Evolutionary conservation across 2,329 filamentous ascomycete species (phyloP), one percentile per base, ranked within the genome.

Genomic region (Ophiocordyceps camponoti-floridani): DNA sequence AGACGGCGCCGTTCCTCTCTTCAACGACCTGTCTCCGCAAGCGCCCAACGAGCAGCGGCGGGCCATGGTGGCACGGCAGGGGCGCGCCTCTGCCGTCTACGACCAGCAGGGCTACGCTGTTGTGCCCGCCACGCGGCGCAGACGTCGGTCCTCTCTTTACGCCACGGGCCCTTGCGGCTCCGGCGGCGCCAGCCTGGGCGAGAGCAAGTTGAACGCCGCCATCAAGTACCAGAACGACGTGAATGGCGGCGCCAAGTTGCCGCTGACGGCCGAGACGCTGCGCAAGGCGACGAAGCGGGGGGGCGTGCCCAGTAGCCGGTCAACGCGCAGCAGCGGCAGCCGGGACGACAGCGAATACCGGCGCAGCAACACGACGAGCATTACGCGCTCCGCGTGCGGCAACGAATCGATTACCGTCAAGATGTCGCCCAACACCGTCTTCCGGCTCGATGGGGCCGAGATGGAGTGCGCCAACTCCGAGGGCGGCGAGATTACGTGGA

Each of bases 291-390:
- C 59, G 49, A 68, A 64, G 53, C 58, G 54, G 45, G 66, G 62
- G 49, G 67, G 63, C 47, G 66, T 62, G 7, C 59, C 62, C 19
- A 75, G 68, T 62, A 75, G 70, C 54, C 68, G 68, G 23, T 77
- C 70, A 37, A 78, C 68, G 44, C 69, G 69, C 49, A 78, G 70
- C 64, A 77, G 68, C 49, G 68, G 58, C 19, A 79, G 76, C 54
- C 74, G 67, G 40, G 77, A 79, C 51, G 75, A 79, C 46, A 79
- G 75, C 58, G 76, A 79, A 46, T 77, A 71, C 57, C 69, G 68
- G 50, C 71, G 72, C 49, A 79, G 75, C 45, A 73, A 72, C 27
- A 76, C 75, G 0, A 79, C 76, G 12, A 68, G 73, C 38, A 74
- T 76, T 10, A 80, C 75, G 4, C 64, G 71, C 31, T 73, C 70